Base-by-base conservation (phyloP, 139 green algal genomes). In the Micromonas commoda region DNA sequence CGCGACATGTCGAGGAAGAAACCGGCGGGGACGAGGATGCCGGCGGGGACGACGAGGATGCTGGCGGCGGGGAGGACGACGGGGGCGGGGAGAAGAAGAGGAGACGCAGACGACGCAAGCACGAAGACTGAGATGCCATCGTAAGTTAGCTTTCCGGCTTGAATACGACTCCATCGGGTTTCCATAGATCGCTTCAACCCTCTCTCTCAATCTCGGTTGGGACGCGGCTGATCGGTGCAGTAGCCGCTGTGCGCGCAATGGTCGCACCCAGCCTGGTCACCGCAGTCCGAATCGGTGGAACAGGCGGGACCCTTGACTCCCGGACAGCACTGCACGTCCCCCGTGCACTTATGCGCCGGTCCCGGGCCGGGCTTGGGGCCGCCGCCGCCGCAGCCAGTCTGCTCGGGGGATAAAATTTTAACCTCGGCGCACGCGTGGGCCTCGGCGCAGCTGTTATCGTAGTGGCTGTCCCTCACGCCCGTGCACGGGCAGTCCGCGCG, bases 401-500 rank as follows among this genome's bases (percentile, higher is more conserved):
- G 45, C 45, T 9, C 45, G 9, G 45, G 9, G 45, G 45, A 57
- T 16, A 57, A 57, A 57, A 57, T 16, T 16, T 57, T 57, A 9
- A 57, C 45, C 9, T 57, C 45, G 9, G 9, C 45, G 45, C 45
- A 57, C 45, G 45, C 45, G 45, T 57, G 45, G 9, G 16, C 9
- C 16, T 57, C 45, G 9, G 37, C 68, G 68, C 68, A 75, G 1
- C 34, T 61, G 33, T 75, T 75, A 2, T 75, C 68, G 68, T 75
- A 75, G 2, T 39, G 68, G 35, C 20, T 37, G 29, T 75, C 68
- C 20, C 35, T 38, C 2, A 75, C 68, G 37, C 68, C 68, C 37
- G 61, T 28, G 37, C 68, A 75, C 68, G 68, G 68, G 38, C 68
- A 75, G 53, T 75, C 68, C 19, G 61, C 53, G 23, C 34, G 37